Evolutionary conservation across 495 filamentous ascomycete species (phyloP).

Genomic region (Trichoderma asperelloides): DNA sequence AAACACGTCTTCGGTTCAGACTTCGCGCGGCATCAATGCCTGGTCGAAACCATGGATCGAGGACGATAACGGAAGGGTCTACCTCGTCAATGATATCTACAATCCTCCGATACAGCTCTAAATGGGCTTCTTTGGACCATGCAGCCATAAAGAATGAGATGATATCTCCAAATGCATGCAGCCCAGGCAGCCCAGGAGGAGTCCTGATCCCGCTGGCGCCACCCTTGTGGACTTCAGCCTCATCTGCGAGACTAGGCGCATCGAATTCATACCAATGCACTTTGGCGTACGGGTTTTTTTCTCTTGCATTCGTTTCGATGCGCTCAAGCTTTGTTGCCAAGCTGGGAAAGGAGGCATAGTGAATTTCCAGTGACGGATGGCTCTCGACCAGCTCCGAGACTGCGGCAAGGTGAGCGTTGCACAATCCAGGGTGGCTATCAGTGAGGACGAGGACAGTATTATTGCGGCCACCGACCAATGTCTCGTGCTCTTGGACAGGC

Average conservation of each 20-base stretch:
- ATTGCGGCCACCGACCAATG: neutral
- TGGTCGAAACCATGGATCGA: slow-evolving; percentile 34
- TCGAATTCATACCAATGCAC: neutral
- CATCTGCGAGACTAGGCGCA: neutral
- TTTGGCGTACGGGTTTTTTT: neutral
- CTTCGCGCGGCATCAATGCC: slow-evolving; percentile 31
- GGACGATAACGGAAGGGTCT: slow-evolving; percentile 29
- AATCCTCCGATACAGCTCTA: slow-evolving; percentile 26
- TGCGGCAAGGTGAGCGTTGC: slow-evolving; percentile 9
- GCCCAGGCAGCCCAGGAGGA: neutral
- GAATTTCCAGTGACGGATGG: slow-evolving; percentile 5
- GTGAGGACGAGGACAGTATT: slow-evolving; percentile 10
- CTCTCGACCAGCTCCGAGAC: neutral
- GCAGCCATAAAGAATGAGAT: slow-evolving; percentile 4
- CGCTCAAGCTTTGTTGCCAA: neutral
- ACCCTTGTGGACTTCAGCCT: neutral
- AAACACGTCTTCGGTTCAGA: slow-evolving; percentile 10
- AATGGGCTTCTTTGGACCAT: slow-evolving; percentile 34
- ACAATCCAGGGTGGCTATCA: slow-evolving; percentile 3
- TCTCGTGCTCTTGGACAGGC: neutral
- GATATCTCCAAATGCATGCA: neutral
- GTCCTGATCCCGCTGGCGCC: neutral
- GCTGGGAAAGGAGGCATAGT: slow-evolving; percentile 3
- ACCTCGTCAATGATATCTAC: slow-evolving; percentile 28
- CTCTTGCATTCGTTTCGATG: neutral